phyloP scores from a whole-genome alignment of 1,139 yeast genomes.

The Magnusiomyces sp. region DNA sequence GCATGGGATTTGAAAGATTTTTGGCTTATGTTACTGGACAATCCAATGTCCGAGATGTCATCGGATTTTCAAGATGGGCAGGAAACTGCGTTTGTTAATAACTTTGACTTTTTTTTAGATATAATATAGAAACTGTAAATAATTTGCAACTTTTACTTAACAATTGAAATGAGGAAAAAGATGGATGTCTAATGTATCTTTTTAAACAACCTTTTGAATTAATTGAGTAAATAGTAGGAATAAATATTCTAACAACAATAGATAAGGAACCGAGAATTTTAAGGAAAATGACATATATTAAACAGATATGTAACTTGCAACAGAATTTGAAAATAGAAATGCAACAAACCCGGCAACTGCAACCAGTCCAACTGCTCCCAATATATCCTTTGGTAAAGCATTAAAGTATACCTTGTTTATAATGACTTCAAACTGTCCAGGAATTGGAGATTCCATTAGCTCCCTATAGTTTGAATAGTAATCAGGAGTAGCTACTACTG shows the following conservation, averaged over 20 bases:
- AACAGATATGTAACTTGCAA: too few relatives aligned
- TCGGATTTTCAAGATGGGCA: constrained; percentile 68
- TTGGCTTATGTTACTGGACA: constrained; percentile 60
- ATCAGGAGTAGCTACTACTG: constrained; percentile 4
- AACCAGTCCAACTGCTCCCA: background rate
- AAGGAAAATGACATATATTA: too few relatives aligned
- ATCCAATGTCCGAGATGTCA: constrained; percentile 76
- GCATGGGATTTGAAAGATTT: constrained; percentile 87
- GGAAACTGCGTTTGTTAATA: constrained; percentile 40
- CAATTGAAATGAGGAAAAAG: too few relatives aligned
- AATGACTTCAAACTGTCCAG: constrained; percentile 1
- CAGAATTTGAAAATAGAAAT: too few relatives aligned
- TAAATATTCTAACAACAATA: too few relatives aligned
- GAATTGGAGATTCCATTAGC: constrained; percentile 1
- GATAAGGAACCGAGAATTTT: too few relatives aligned
- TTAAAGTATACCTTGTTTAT: background rate
- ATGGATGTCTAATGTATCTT: too few relatives aligned
- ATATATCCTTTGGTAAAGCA: background rate
- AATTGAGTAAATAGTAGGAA: too few relatives aligned
- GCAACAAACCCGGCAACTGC: too few relatives aligned
- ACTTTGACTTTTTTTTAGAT: background rate
- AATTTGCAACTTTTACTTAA: too few relatives aligned
- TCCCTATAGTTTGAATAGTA: constrained; percentile 8
- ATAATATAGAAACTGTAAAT: background rate
- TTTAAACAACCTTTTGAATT: too few relatives aligned